Conservation (phyloP, 2,329 filamentous ascomycete species). For the Apiospora hydei region DNA sequence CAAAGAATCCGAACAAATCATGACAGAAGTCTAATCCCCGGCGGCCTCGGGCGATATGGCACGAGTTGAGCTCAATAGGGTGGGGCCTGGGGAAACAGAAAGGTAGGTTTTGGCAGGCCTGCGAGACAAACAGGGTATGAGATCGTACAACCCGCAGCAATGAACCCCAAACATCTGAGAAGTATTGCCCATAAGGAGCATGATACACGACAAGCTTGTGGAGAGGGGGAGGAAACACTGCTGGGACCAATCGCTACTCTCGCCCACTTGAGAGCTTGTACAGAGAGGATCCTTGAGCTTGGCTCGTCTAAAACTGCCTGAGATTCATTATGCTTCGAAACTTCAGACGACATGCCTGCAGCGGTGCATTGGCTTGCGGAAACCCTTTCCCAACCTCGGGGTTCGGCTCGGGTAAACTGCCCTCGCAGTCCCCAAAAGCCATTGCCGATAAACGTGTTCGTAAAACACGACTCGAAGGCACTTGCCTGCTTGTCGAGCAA, state of each 20-base stretch:
- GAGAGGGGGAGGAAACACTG: conserved; percentile 5
- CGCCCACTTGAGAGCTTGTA: conserved; percentile 21
- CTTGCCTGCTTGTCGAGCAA: neutral
- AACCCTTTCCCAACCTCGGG: conserved; percentile 20
- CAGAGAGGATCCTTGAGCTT: conserved; percentile 17
- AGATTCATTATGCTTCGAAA: conserved; percentile 10
- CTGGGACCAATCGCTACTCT: conserved; percentile 26
- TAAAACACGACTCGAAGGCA: conserved; percentile 19
- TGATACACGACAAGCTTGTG: conserved; percentile 30
- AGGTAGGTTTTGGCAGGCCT: conserved; percentile 36
- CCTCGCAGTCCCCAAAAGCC: conserved; percentile 14
- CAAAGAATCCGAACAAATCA: conserved; percentile 25
- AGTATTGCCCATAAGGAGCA: conserved; percentile 28
- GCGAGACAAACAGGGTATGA: conserved; percentile 40
- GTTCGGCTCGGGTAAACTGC: conserved; percentile 14
- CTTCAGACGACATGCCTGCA: conserved; percentile 21
- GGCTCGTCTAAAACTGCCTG: conserved; percentile 26
- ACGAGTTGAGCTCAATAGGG: conserved; percentile 26
- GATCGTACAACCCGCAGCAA: conserved; percentile 23
- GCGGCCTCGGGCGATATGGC: conserved; percentile 24
- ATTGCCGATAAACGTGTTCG: conserved; percentile 18
- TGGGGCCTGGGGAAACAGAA: conserved; percentile 26
- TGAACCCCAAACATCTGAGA: conserved; percentile 24
- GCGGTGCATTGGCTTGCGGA: conserved; percentile 15
- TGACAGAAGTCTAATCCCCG: conserved; percentile 31